Conservation (phyloP, 345 rosid genomes). For the Citrus unshiu region DNA sequence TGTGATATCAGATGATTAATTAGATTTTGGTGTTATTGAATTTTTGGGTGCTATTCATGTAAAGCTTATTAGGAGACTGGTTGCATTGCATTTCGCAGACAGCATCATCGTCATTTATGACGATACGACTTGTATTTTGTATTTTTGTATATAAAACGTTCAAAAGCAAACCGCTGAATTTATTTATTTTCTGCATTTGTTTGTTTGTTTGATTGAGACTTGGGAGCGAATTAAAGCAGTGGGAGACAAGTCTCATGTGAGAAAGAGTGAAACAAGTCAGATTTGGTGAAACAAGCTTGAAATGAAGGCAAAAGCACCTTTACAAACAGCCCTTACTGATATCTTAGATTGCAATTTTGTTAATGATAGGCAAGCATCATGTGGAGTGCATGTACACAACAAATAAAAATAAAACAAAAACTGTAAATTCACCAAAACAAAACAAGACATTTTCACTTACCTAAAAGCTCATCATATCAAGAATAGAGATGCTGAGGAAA, state of each 20-base stretch:
- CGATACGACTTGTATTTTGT: too few species aligned
- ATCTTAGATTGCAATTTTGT: constrained; percentile 34
- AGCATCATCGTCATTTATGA: not conserved
- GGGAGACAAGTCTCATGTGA: not conserved
- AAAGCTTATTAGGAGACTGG: not conserved
- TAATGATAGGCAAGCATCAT: constrained; percentile 21
- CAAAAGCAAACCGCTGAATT: not conserved
- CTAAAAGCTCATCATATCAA: constrained; percentile 8
- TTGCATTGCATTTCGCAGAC: not conserved
- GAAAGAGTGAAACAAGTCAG: not conserved
- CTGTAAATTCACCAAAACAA: not conserved
- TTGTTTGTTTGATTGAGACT: not conserved
- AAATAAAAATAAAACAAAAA: not conserved
- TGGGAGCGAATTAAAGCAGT: not conserved
- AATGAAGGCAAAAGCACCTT: constrained; percentile 28
- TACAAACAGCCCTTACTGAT: not conserved
- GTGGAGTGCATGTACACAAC: not conserved
- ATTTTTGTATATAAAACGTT: not conserved
- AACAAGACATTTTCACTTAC: constrained; percentile 7
- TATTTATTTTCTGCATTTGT: not conserved
- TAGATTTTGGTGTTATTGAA: not conserved
- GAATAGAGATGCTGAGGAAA: constrained; percentile 20
- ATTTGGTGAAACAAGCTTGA: constrained; percentile 17
- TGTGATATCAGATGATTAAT: not conserved
- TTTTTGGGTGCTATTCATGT: not conserved